Base-by-base conservation (phyloP, 495 filamentous ascomycete species). In the Aspergillus funiculosus region DNA sequence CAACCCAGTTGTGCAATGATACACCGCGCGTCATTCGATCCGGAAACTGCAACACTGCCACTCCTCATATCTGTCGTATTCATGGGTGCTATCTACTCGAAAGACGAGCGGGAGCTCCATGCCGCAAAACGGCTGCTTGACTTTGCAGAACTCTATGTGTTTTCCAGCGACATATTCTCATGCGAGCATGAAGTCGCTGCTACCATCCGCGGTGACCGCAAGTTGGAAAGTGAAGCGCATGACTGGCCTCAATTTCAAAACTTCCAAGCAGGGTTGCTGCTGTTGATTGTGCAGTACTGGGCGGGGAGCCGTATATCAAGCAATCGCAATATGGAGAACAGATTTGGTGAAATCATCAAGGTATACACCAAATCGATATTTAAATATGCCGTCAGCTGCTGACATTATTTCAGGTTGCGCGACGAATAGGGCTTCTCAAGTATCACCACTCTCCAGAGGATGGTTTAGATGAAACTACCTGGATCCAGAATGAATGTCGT, bases 41-140 rank as follows among this genome's bases (percentile, higher is more conserved):
- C 62, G 6, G 66, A 69, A 14, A 54, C 54, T 1, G 59, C 59
- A 6, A 48, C 68, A 4, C 42, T 66, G 38, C 60, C 70, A 0
- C 54, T 76, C 1, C 55, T 76, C 4, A 57, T 64, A 2, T 51
- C 61, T 5, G 56, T 76, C 2, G 52, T 59, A 2, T 66, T 72
- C 18, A 70, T 74, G 61, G 73, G 73, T 5, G 73, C 70, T 0
- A 72, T 74, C 61, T 76, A 76, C 43, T 69, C 67, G 19, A 48
- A 50, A 5, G 65, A 71, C 26, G 56, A 64, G 24, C 58, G 55
- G 37, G 73, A 74, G 35, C 46, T 58, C 0, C 56, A 56, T 15
- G 50, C 58, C 13, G 68, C 70, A 5, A 72, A 69, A 39, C 52
- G 63, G 18, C 37, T 74, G 14, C 52, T 74, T 0, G 73, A 76